Conservation (phyloP, 352 stramenopile species). For the Phytophthora sojae region DNA sequence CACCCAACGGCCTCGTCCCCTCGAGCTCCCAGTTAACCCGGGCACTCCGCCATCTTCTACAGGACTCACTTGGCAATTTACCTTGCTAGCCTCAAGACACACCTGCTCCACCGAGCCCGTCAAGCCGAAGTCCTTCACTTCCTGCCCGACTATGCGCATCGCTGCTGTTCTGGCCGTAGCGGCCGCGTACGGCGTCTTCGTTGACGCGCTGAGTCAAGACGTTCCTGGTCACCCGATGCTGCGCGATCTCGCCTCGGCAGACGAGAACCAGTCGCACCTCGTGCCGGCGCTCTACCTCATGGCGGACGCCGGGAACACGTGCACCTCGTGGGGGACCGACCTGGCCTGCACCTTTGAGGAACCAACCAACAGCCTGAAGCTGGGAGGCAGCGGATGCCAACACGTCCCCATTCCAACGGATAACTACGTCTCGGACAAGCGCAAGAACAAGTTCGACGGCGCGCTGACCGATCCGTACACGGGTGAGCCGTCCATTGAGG, state of each 20-base stretch:
- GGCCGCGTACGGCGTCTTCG: conserved; percentile 5
- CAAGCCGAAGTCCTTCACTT: neutral
- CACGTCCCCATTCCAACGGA: conserved; percentile 53
- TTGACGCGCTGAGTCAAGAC: conserved; percentile 17
- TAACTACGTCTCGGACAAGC: conserved; percentile 60
- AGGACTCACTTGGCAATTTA: conserved; percentile 3
- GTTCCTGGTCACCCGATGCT: conserved; percentile 4
- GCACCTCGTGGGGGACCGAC: neutral
- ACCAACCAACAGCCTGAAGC: neutral
- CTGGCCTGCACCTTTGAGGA: no score
- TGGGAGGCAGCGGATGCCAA: conserved; percentile 5
- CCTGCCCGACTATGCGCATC: conserved; percentile 20
- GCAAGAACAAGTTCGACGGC: conserved; percentile 39
- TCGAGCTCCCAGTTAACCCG: neutral
- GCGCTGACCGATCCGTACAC: neutral
- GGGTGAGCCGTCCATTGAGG: conserved; percentile 13
- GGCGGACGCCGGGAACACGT: conserved; percentile 4
- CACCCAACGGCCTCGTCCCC: neutral
- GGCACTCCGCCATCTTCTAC: neutral
- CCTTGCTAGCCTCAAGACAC: conserved; percentile 14
- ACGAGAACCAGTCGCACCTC: conserved; percentile 6
- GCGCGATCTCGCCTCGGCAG: neutral
- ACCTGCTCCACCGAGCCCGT: neutral
- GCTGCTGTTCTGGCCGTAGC: conserved; percentile 23
- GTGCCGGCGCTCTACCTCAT: neutral